Percentiles rank a stretch among this genome's conserved stretches.
Conservation (phyloP, 1,139 yeast genomes). For the Protomyces gravidus region DNA sequence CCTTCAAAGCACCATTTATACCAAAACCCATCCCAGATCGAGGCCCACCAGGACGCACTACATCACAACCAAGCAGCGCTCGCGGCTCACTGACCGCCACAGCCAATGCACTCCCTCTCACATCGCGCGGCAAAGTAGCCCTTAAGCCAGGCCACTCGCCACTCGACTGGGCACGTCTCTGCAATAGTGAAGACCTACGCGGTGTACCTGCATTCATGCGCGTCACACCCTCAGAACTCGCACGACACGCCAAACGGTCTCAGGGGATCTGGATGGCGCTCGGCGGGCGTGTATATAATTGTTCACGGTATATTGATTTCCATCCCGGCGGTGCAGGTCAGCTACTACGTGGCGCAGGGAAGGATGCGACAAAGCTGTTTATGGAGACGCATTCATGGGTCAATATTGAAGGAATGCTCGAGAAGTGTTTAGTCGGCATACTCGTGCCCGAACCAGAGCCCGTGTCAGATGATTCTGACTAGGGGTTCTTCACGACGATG, state of each 20-base stretch:
- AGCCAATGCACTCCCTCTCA: slow-evolving; percentile 32
- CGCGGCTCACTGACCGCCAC: not conserved
- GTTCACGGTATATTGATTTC: slow-evolving; percentile 73
- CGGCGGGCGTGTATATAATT: slow-evolving; percentile 75
- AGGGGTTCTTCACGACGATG: not conserved
- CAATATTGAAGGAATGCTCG: slow-evolving; percentile 75
- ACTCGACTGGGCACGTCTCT: slow-evolving; percentile 73
- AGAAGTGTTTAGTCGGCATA: slow-evolving; percentile 67
- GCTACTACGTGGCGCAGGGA: slow-evolving; percentile 74
- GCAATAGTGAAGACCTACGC: slow-evolving; percentile 43
- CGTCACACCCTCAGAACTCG: slow-evolving; percentile 58
- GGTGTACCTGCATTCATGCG: slow-evolving; percentile 40
- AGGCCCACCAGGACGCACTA: not conserved
- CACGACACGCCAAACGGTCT: slow-evolving; percentile 49
- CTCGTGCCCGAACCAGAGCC: slow-evolving; percentile 28
- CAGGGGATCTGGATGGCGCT: slow-evolving; percentile 85
- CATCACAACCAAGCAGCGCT: not conserved
- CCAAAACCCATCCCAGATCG: not conserved
- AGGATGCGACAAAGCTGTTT: slow-evolving; percentile 76
- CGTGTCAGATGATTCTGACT: slow-evolving; percentile 9
- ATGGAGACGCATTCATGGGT: slow-evolving; percentile 40
- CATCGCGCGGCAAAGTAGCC: slow-evolving; percentile 48
- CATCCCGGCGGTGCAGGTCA: slow-evolving; percentile 93
- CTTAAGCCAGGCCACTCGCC: slow-evolving; percentile 80
- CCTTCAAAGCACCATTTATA: not conserved